Base-by-base conservation (phyloP, 2,329 filamentous ascomycete genomes). In the Talaromyces sp. region DNA sequence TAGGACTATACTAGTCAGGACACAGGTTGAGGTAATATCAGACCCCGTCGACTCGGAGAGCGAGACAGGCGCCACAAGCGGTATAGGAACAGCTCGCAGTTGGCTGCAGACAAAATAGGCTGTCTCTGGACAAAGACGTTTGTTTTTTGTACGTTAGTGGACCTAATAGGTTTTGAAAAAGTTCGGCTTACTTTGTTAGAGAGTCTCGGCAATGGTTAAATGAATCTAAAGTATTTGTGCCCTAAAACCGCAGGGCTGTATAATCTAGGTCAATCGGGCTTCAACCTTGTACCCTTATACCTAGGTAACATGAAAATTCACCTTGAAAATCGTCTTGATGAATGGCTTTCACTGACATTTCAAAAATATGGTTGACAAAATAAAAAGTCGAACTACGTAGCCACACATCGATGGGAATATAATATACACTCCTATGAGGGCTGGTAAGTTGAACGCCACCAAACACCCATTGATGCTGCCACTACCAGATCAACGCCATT, bases 401-500 rank as follows among this genome's bases (percentile, higher is more conserved):
- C 22, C 25, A 35, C n/a, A 5, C 28, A 48, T 48, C 9, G 3
- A 33, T 1, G 13, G n/a, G 45, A 35, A 48, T 19, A 48, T 21
- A 28, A n/a, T 19, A 9, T n/a, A n/a, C n/a, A n/a, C n/a, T 15
- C 17, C 17, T 17, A 52, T 21, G 54, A 57, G 19, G n/a, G 46
- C 46, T 57, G 39, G 28, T 57, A 57, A 39, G 36, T 41, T 35
- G 55, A 52, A 28, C 86, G 86, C 92, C 93, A 97, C 90, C 92
- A 99, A 15, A 97, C 78, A 1, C 89, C 91, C 75, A 99, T 84
- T 69, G 96, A 97, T 10, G 91, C 89, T 3, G 93, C 90, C 19
- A 99, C 90, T 0, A 96, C 79, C 59, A 99, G 73, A 78, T 99
- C 94, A 66, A 97, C n/a, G n/a, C n/a, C n/a, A n/a, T n/a, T n/a